These are phyloP conservation scores for Rhodocollybia butyracea DNA, from an alignment of 768 basidiomycete species.

Conservation along the genomic window DNA sequence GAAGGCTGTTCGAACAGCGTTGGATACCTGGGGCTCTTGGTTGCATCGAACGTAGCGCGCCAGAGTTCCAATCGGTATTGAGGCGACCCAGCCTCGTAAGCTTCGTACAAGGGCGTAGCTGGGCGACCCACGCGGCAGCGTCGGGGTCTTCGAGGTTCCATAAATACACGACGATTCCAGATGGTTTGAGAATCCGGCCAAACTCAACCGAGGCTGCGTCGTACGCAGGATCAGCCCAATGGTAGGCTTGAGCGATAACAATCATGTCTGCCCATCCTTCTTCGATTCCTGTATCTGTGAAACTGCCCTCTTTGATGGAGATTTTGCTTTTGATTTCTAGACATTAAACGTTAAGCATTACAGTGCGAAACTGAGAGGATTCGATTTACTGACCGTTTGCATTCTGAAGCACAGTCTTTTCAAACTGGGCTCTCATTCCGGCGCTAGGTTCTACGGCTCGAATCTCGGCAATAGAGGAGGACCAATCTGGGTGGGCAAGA, in stretches of 20 bases:
- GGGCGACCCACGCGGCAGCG: conserved; percentile 65
- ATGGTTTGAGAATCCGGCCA: conserved; percentile 73
- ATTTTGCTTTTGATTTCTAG: conserved; percentile 41
- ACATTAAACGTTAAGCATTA: too few relatives aligned
- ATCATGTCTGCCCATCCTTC: conserved; percentile 77
- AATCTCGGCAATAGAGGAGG: conserved; percentile 46
- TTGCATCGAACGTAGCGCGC: conserved; percentile 53
- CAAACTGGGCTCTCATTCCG: conserved; percentile 81
- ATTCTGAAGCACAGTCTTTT: conserved; percentile 47
- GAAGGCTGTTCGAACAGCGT: conserved; percentile 55
- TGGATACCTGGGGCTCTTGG: conserved; percentile 53
- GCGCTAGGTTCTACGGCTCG: conserved; percentile 82
- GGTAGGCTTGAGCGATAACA: conserved; percentile 73
- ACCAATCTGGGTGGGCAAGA: conserved; percentile 61
- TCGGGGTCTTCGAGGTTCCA: too few relatives aligned
- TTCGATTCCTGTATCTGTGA: conserved; percentile 55
- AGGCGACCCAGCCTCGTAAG: conserved; percentile 68
- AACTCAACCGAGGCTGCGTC: conserved; percentile 75
- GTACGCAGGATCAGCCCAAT: conserved; percentile 83
- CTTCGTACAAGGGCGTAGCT: conserved; percentile 67
- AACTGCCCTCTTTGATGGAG: conserved; percentile 58
- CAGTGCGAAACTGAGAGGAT: too few relatives aligned
- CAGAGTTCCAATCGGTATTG: conserved; percentile 79
- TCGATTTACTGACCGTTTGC: too few relatives aligned
- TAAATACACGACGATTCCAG: too few relatives aligned